phyloP scores from a whole-genome alignment of 2,329 filamentous ascomycete species.

The Cladosporium colombiae region DNA sequence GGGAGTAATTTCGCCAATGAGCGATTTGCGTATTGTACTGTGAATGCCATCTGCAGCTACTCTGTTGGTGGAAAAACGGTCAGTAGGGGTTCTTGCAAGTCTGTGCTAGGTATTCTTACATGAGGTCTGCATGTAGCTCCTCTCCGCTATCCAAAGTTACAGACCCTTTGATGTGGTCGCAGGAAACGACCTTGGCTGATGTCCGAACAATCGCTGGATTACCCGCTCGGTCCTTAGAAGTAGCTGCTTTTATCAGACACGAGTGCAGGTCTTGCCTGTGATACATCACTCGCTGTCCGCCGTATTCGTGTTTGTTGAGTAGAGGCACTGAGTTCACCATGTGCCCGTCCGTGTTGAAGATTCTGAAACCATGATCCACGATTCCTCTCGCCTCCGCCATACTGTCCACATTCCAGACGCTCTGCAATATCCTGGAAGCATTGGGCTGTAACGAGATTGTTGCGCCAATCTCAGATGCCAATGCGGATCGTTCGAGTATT shows the following conservation, averaged over 20 bases:
- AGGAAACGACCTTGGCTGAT: constrained; percentile 29
- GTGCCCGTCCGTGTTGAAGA: constrained; percentile 38
- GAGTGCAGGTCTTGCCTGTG: constrained; percentile 46
- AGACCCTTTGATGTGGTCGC: constrained; percentile 29
- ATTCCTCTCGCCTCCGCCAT: constrained; percentile 35
- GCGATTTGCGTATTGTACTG: constrained; percentile 28
- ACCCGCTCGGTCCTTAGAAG: constrained; percentile 26
- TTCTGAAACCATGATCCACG: constrained; percentile 41
- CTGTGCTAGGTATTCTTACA: constrained; percentile 21
- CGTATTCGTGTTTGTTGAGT: constrained; percentile 37
- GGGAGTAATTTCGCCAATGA: constrained; percentile 29
- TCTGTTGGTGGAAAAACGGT: background rate
- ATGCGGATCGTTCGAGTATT: constrained; percentile 37
- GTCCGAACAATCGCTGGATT: constrained; percentile 33
- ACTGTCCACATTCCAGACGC: constrained; percentile 12
- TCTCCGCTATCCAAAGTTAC: constrained; percentile 41
- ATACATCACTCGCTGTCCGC: constrained; percentile 44
- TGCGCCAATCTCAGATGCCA: constrained; percentile 42
- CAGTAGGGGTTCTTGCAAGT: background rate
- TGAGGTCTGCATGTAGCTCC: constrained; percentile 33
- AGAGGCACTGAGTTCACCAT: constrained; percentile 37
- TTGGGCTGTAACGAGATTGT: constrained; percentile 48
- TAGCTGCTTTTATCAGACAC: constrained; percentile 35
- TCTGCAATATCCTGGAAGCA: constrained; percentile 38
- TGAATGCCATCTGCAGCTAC: constrained; percentile 44